A percentile compares a stretch with the other conserved stretches of the same genome.
Evolutionary conservation across 192 early-diverging fungal species (phyloP).

Genomic region (Coemansia sp.): DNA sequence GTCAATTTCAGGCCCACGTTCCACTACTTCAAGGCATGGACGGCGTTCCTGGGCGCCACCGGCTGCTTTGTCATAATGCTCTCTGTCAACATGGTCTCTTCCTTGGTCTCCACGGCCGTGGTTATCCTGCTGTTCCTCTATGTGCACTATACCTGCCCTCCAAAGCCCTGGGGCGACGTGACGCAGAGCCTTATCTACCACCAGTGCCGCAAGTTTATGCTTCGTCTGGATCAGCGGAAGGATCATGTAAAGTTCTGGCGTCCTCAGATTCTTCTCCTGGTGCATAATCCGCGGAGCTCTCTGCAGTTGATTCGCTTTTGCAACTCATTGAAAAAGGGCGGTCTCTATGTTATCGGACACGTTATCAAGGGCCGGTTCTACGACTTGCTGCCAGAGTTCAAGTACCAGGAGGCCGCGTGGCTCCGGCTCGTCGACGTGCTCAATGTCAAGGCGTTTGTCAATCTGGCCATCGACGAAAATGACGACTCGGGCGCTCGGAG

Average conservation of each 20-base stretch:
- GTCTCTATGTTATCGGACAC: slow-evolving; percentile 64
- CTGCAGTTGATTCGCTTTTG: slow-evolving; percentile 62
- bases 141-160: slow-evolving; percentile 64
- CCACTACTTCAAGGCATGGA: slow-evolving; percentile 65
- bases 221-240: slow-evolving; percentile 61
- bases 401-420: slow-evolving; percentile 58
- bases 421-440: slow-evolving; percentile 58
- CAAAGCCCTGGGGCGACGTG: slow-evolving; percentile 70
- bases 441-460: slow-evolving; percentile 64
- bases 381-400: slow-evolving; percentile 52
- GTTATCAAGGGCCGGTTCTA: slow-evolving; percentile 58
- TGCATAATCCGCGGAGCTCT: slow-evolving; percentile 59
- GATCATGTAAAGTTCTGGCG: slow-evolving; percentile 73
- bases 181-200: slow-evolving; percentile 69
- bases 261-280: slow-evolving; percentile 65
- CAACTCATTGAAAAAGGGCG: slow-evolving; percentile 69
- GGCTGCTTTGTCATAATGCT: slow-evolving; percentile 58
- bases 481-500: slow-evolving; percentile 57
- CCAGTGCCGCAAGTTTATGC: slow-evolving; percentile 67
- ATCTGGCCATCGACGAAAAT: slow-evolving; percentile 53
- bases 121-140: slow-evolving; percentile 58
- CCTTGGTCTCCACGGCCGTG: slow-evolving; percentile 53
- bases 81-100: slow-evolving; percentile 54
- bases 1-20: slow-evolving; percentile 71
- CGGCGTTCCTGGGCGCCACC: slow-evolving; percentile 56